Percentiles rank a stretch among this genome's conserved stretches.
Conservation (phyloP, 2,329 filamentous ascomycete species). For the Teratosphaeria gauchensis region DNA sequence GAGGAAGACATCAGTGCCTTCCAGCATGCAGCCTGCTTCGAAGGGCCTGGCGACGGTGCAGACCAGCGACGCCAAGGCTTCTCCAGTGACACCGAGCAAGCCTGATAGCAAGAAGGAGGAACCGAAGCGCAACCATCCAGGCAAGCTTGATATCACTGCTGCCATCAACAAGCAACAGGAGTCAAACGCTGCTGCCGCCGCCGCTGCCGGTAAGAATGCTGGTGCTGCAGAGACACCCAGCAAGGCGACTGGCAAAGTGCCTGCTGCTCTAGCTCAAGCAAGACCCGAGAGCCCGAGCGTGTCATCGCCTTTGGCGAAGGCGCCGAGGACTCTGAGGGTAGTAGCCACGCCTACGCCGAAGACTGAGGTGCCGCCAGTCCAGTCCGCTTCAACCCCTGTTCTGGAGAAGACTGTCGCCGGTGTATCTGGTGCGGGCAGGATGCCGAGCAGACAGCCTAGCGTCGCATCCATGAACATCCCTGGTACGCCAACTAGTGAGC, state of each 20-base stretch:
- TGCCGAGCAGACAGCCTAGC: slow-evolving; percentile 43
- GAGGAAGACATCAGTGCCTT: slow-evolving; percentile 2
- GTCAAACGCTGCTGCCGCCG: slow-evolving; percentile 2
- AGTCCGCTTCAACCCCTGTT: slow-evolving; percentile 19
- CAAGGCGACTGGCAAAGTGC: background rate
- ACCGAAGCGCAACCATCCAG: slow-evolving; percentile 30
- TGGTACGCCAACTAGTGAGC: slow-evolving; percentile 64
- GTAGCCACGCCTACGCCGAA: slow-evolving; percentile 59
- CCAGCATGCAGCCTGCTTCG: slow-evolving; percentile 4
- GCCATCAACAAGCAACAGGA: slow-evolving; percentile 22
- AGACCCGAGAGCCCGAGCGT: slow-evolving; percentile 44
- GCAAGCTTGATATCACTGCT: slow-evolving; percentile 39
- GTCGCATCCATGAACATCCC: slow-evolving; percentile 53
- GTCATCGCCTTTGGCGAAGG: slow-evolving; percentile 36
- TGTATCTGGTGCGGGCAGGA: slow-evolving; percentile 25
- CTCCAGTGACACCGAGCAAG: slow-evolving; percentile 10
- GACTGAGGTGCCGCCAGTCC: slow-evolving; percentile 43
- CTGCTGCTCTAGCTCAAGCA: slow-evolving; percentile 35
- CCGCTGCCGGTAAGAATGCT: slow-evolving; percentile 14
- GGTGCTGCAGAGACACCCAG: slow-evolving; percentile 16
- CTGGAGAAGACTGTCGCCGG: slow-evolving; percentile 23
- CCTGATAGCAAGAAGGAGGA: slow-evolving; percentile 6
- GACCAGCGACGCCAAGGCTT: slow-evolving; percentile 6
- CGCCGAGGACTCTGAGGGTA: slow-evolving; percentile 59
- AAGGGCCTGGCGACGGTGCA: slow-evolving; percentile 7